A percentile compares a stretch with the other conserved stretches of the same genome.
phyloP scores from a whole-genome alignment of 2,329 filamentous ascomycete genomes.

The Colletotrichum filicis region DNA sequence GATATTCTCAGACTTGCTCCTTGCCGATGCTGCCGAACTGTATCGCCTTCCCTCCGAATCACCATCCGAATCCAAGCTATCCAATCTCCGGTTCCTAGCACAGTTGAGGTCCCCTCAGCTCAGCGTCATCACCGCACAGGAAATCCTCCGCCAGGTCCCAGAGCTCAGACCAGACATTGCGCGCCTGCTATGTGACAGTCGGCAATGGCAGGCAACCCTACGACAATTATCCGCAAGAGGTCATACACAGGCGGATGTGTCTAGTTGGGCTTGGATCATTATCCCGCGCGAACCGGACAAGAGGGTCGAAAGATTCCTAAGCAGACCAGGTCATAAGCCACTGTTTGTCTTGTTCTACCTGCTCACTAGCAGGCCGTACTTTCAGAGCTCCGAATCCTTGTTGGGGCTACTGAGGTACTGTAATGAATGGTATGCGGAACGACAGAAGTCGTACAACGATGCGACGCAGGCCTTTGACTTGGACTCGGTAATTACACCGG shows the following conservation, averaged over 20 bases:
- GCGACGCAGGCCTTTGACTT: neutral
- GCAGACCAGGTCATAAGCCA: slow-evolving; percentile 18
- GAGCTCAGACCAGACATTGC: slow-evolving; percentile 8
- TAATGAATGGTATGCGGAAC: slow-evolving; percentile 16
- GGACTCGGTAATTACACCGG: neutral
- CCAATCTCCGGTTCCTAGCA: slow-evolving; percentile 1
- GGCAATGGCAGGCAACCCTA: neutral
- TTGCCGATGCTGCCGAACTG: slow-evolving; percentile 5
- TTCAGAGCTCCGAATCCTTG: slow-evolving; percentile 9
- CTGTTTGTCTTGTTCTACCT: slow-evolving; percentile 29
- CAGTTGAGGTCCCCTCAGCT: neutral
- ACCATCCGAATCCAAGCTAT: neutral
- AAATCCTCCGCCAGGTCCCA: slow-evolving; percentile 3
- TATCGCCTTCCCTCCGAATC: neutral
- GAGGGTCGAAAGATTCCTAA: slow-evolving; percentile 20
- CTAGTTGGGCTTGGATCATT: slow-evolving; percentile 26
- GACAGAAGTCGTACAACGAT: neutral
- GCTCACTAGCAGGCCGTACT: neutral
- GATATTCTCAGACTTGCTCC: neutral
- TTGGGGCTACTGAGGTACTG: slow-evolving; percentile 25
- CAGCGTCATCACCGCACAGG: slow-evolving; percentile 24
- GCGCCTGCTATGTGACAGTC: neutral
- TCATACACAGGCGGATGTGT: neutral
- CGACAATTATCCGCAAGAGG: neutral
- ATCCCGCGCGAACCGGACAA: slow-evolving; percentile 9